phyloP scores from a whole-genome alignment of 345 rosid species.

The Citrus maxima region DNA sequence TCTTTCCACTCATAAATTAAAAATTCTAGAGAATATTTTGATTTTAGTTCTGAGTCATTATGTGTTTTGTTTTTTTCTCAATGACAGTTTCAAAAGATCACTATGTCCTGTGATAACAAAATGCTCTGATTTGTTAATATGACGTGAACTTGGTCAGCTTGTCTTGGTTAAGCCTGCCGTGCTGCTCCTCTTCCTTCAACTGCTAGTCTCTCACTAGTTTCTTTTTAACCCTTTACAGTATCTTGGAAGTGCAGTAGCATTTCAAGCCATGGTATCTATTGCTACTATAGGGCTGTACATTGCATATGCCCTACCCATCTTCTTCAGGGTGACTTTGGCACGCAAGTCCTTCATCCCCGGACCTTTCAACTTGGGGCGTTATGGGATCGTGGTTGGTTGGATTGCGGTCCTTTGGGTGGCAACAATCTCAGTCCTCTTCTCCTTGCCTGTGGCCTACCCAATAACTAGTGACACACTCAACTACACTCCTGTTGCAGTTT shows the following conservation, averaged over 20 bases:
- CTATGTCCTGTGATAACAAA: not conserved
- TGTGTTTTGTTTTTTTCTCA: no score
- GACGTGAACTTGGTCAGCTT: not conserved
- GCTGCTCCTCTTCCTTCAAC: not conserved
- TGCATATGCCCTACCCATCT: constrained; percentile 86
- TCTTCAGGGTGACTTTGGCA: constrained; percentile 79
- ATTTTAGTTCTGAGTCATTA: no score
- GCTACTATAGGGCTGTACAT: constrained; percentile 94
- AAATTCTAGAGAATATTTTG: not conserved
- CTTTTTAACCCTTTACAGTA: constrained; percentile 48
- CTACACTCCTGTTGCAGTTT: constrained; percentile 89
- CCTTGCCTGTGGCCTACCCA: constrained; percentile 89
- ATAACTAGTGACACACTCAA: constrained; percentile 74
- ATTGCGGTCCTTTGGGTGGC: constrained; percentile 85
- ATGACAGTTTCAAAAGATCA: no score
- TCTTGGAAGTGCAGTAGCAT: constrained; percentile 86
- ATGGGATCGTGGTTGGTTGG: constrained; percentile 71
- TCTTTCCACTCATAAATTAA: not conserved
- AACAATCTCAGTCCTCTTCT: constrained; percentile 86
- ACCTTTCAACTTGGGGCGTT: constrained; percentile 81
- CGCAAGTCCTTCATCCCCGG: constrained; percentile 69
- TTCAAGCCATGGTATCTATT: constrained; percentile 95
- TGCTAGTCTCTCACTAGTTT: not conserved
- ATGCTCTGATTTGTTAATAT: not conserved
- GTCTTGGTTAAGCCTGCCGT: no score